These are phyloP conservation scores for Ceratobasidium sp. DNA, from an alignment of 1,284 basidiomycete genomes.

Conservation along the genomic window DNA sequence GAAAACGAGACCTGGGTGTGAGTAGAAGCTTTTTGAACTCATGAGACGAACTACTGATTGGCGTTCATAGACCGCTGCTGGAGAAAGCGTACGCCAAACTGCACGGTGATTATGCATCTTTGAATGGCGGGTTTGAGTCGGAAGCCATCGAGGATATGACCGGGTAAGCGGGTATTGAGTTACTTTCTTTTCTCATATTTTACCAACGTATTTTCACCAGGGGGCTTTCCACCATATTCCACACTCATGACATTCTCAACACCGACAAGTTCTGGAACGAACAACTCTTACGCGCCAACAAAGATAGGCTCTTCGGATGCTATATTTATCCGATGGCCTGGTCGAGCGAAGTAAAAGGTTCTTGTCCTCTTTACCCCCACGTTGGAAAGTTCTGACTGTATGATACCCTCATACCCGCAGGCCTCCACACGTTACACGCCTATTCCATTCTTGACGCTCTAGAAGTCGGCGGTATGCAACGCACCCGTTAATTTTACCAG, in stretches of 20 bases:
- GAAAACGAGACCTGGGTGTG: conserved; percentile 51
- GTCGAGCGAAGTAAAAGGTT: conserved; percentile 17
- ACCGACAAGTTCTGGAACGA: conserved; percentile 50
- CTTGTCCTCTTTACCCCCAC: not conserved
- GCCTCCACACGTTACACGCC: conserved; percentile 46
- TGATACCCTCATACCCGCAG: not conserved
- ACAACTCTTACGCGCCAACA: conserved; percentile 47
- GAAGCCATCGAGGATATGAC: conserved; percentile 67
- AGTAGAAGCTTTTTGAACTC: not conserved
- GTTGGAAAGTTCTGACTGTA: not conserved
- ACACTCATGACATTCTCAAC: conserved; percentile 49
- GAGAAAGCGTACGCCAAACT: conserved; percentile 51
- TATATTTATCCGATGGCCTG: conserved; percentile 43
- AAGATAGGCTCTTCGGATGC: conserved; percentile 51
- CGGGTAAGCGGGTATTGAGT: conserved; percentile 52
- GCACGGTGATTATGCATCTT: conserved; percentile 61
- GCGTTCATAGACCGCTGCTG: conserved; percentile 43
- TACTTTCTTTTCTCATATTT: not conserved
- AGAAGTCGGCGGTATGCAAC: conserved; percentile 20
- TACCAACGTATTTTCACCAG: not conserved
- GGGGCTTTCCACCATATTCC: conserved; percentile 36
- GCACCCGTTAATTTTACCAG: not conserved
- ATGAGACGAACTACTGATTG: not conserved
- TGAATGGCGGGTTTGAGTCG: conserved; percentile 60
- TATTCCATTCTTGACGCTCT: conserved; percentile 45